phyloP scores from a whole-genome alignment of 2,329 filamentous ascomycete genomes.

The Aspergillus bombycis region DNA sequence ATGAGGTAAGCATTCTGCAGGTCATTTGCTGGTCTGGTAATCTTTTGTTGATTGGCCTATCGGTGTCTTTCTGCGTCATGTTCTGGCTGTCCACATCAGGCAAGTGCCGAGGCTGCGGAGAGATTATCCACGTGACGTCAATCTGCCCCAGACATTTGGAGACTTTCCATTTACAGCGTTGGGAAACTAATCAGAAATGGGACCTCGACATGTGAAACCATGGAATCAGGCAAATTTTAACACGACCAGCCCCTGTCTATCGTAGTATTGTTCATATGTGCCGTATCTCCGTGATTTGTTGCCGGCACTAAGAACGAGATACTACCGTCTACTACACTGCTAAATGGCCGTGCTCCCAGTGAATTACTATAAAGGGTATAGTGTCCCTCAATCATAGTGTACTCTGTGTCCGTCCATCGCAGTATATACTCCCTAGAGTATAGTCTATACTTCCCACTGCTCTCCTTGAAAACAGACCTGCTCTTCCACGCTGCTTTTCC shows the following conservation, averaged over 20 bases:
- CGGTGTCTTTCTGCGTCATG: constrained; percentile 19
- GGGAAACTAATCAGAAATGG: not conserved
- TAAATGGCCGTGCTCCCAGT: not conserved
- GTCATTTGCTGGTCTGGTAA: not conserved
- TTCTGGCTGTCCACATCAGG: constrained; percentile 9
- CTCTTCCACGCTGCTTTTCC: no score
- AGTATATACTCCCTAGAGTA: not conserved
- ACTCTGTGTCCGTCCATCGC: not conserved
- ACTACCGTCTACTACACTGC: not conserved
- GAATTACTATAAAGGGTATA: not conserved
- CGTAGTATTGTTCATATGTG: not conserved
- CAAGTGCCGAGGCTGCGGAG: constrained; percentile 26
- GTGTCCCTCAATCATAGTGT: not conserved
- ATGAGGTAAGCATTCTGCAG: constrained; percentile 5
- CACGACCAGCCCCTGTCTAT: not conserved
- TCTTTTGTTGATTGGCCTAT: constrained; percentile 21
- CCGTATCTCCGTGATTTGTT: not conserved
- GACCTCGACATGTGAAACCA: not conserved
- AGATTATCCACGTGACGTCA: not conserved
- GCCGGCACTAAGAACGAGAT: not conserved
- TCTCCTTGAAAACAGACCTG: no score
- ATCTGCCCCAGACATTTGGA: not conserved
- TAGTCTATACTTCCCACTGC: not conserved
- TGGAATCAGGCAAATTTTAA: not conserved
- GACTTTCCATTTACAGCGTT: not conserved